phyloP scores from a whole-genome alignment of 2,329 filamentous ascomycete genomes.

The Cordyceps cicadae region DNA sequence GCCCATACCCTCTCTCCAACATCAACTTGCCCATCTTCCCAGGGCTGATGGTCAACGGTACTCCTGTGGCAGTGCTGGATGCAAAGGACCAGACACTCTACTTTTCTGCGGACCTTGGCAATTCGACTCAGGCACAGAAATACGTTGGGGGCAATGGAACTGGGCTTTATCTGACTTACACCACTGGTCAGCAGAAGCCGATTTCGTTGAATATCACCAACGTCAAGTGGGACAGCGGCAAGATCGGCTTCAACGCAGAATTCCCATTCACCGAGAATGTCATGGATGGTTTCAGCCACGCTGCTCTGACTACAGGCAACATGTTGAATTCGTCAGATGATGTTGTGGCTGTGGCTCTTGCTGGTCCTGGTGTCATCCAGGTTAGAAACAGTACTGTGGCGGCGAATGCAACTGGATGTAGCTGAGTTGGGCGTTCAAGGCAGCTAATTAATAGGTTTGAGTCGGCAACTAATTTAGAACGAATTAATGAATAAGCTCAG shows the following conservation, averaged over 20 bases:
- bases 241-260: constrained; percentile 18
- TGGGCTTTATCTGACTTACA: constrained; percentile 20
- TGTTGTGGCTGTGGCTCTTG: constrained; percentile 20
- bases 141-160: constrained; percentile 9
- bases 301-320: constrained; percentile 20
- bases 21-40: constrained; percentile 50
- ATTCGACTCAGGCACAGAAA: background rate
- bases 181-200: constrained; percentile 22
- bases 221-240: constrained; percentile 18
- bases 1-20: constrained; percentile 43
- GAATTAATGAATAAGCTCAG: too few species aligned
- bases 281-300: constrained; percentile 22
- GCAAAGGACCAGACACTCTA: constrained; percentile 39
- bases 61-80: constrained; percentile 26
- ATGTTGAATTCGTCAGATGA: constrained; percentile 19
- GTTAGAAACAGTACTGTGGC: constrained; percentile 10
- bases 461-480: too few species aligned
- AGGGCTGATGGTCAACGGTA: constrained; percentile 30
- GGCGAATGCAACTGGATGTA: background rate
- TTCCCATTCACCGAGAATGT: constrained; percentile 21
- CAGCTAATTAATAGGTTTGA: too few species aligned
- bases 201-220: constrained; percentile 18
- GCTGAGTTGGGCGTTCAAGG: background rate
- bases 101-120: constrained; percentile 30
- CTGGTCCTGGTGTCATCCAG: constrained; percentile 27